Conservation (phyloP, 2,329 filamentous ascomycete species). For the Keithomyces neogunnii region DNA sequence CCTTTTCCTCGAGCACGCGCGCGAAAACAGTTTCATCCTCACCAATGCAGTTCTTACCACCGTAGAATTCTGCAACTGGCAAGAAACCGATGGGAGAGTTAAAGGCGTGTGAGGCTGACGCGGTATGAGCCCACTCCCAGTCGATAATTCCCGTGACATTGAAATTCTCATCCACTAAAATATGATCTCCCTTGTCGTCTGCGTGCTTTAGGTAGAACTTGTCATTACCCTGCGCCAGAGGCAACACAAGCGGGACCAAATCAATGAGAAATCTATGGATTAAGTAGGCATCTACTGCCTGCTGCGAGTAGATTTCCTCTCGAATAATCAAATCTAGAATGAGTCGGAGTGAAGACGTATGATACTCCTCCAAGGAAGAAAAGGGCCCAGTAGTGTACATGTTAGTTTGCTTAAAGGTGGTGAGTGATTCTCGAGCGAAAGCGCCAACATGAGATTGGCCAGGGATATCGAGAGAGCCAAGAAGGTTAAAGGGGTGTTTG, state of each 20-base stretch:
- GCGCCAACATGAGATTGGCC: constrained; percentile 20
- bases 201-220: constrained; percentile 33
- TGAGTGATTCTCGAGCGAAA: constrained; percentile 30
- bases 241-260: constrained; percentile 17
- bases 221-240: constrained; percentile 14
- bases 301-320: constrained; percentile 26
- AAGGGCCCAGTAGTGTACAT: constrained; percentile 26
- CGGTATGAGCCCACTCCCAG: constrained; percentile 30
- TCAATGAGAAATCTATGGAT: constrained; percentile 34
- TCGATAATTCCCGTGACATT: constrained; percentile 41
- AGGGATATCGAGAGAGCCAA: constrained; percentile 25
- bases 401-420: constrained; percentile 19
- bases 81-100: constrained; percentile 32
- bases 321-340: constrained; percentile 27
- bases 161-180: constrained; percentile 35
- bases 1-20: constrained; percentile 21
- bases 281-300: constrained; percentile 27
- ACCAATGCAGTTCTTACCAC: constrained; percentile 23
- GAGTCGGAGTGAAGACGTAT: constrained; percentile 22
- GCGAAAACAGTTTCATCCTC: constrained; percentile 31
- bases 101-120: constrained; percentile 28
- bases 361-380: constrained; percentile 25
- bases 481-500: constrained; percentile 24
- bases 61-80: constrained; percentile 32
- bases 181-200: constrained; percentile 38